Conservation (phyloP, 1,284 basidiomycete species). For the Naganishia sp. region DNA sequence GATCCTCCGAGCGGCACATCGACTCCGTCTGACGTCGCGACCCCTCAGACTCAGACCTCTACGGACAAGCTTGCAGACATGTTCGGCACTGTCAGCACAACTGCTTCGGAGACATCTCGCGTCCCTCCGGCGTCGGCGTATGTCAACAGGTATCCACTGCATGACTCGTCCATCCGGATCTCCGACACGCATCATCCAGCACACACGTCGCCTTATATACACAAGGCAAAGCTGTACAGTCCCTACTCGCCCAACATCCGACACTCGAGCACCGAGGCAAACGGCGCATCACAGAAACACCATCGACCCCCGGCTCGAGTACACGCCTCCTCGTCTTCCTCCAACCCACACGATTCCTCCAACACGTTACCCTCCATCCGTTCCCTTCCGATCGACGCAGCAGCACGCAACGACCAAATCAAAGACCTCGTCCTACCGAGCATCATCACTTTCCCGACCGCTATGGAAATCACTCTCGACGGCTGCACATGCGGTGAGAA, state of each 20-base stretch:
- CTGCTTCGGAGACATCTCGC: constrained; percentile 32
- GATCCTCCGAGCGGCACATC: constrained; percentile 25
- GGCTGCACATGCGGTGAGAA: constrained; percentile 53
- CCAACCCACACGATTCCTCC: background rate
- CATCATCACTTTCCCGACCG: constrained; percentile 41
- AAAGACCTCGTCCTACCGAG: constrained; percentile 17
- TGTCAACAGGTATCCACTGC: constrained; percentile 13
- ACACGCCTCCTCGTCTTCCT: constrained; percentile 10
- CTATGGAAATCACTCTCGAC: constrained; percentile 47
- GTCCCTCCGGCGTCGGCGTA: constrained; percentile 28
- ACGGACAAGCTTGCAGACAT: constrained; percentile 40
- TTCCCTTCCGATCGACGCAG: background rate
- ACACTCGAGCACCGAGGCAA: background rate
- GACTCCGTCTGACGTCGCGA: constrained; percentile 18
- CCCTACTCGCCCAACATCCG: constrained; percentile 41
- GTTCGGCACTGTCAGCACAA: constrained; percentile 38
- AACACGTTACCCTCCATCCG: constrained; percentile 23
- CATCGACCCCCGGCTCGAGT: background rate
- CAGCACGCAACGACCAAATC: background rate
- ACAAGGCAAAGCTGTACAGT: constrained; percentile 54
- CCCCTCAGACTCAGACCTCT: constrained; percentile 10
- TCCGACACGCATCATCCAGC: constrained; percentile 43
- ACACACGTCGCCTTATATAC: constrained; percentile 49
- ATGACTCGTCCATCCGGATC: constrained; percentile 26
- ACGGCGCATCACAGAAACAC: background rate